Conservation (phyloP, 495 filamentous ascomycete species). For the Hypoxylon trugodes region DNA sequence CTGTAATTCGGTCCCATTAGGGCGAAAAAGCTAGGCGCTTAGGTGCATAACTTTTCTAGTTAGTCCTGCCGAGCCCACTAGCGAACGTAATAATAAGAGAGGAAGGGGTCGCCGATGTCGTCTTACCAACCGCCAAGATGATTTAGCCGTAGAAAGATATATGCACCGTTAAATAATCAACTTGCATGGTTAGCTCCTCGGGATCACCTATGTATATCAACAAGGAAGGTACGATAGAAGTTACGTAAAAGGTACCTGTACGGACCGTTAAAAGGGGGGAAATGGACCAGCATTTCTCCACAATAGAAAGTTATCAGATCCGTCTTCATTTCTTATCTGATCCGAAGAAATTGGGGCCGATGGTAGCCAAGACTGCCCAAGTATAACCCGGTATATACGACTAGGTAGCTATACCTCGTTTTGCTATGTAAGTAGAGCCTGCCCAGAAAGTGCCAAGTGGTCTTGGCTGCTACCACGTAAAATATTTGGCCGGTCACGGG, state of each 20-base stretch:
- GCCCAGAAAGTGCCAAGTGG: conserved; percentile 15
- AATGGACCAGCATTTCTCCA: conserved; percentile 3
- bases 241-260: conserved; percentile 14
- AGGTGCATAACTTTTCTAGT: no score
- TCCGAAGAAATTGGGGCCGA: conserved; percentile 13
- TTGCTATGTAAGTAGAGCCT: background rate
- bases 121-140: conserved; percentile 13
- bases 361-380: no score
- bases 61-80: no score
- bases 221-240: background rate
- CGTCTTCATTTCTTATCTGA: conserved; percentile 18
- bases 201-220: no score
- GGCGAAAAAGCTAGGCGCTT: no score
- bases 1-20: no score
- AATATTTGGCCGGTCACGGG: conserved; percentile 11
- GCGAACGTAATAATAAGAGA: background rate
- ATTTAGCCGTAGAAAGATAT: background rate
- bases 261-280: no score
- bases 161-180: no score
- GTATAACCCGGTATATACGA: no score
- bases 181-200: no score
- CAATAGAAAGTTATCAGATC: conserved; percentile 27
- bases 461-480: conserved; percentile 3
- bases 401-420: background rate
- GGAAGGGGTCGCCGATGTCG: no score